Evolutionary conservation across 352 stramenopile genomes (phyloP).

Genomic region (Phytophthora ramorum): DNA sequence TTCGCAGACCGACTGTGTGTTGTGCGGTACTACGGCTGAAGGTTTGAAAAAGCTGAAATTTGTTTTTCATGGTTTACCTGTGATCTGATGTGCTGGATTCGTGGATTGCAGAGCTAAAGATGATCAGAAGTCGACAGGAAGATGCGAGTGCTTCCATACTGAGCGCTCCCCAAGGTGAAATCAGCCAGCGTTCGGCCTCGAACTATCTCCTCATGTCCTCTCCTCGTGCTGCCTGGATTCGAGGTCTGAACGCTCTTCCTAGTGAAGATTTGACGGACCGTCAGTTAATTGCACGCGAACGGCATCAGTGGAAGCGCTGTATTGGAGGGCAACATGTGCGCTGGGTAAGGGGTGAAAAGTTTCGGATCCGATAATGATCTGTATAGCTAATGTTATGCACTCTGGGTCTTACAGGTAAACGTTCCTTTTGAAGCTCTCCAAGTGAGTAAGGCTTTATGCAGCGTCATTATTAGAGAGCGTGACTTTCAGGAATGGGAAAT

Average conservation of each 20-base stretch:
- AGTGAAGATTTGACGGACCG: constrained; percentile 49
- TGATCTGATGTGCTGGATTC: neutral
- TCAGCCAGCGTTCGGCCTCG: constrained; percentile 20
- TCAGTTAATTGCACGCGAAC: constrained; percentile 60
- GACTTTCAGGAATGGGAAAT: constrained; percentile 42
- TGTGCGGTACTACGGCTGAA: constrained; percentile 54
- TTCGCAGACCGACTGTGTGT: constrained; percentile 50
- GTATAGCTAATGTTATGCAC: constrained; percentile 1
- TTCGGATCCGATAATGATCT: neutral
- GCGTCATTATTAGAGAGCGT: constrained; percentile 41
- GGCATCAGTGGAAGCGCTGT: constrained; percentile 79
- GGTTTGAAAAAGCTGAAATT: constrained; percentile 25
- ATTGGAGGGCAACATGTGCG: constrained; percentile 40
- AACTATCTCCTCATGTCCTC: constrained; percentile 47
- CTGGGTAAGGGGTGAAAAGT: constrained; percentile 45
- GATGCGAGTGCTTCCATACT: constrained; percentile 17
- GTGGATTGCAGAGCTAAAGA: constrained; percentile 31
- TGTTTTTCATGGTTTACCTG: neutral
- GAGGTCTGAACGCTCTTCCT: constrained; percentile 11
- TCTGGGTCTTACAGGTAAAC: constrained; percentile 33
- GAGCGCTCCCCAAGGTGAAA: constrained; percentile 19
- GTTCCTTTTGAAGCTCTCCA: constrained; percentile 36
- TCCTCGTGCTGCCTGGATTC: constrained; percentile 27
- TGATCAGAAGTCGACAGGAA: constrained; percentile 15
- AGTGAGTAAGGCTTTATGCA: constrained; percentile 36